Evolutionary conservation across 305 asterid genomes (phyloP), one percentile per base, ranked within the genome.

Genomic region (Fraxinus angustifolia): DNA sequence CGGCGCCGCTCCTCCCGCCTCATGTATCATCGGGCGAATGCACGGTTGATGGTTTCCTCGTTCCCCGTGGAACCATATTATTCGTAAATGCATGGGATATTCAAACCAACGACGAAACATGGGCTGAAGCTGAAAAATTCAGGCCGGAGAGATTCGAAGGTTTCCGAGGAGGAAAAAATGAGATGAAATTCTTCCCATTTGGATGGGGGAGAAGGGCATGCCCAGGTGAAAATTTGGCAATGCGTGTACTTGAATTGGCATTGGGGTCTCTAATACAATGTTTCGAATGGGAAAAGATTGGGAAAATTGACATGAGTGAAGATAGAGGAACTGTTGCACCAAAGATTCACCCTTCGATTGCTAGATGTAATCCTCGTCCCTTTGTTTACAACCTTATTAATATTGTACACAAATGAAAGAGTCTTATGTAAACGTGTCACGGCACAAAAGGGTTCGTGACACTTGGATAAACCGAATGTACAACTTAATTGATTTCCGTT

Each of bases 141-240:
- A 34, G 28, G 79, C 92, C 91, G 0, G 88, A 84, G 78, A 88
- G 92, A 56, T 88, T 89, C 31, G 84, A 80, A 77, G 70, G 56
- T 3, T 82, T 10, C 3, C 77, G 21, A 1, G 83, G 86, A 8
- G 84, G 19, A 17, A 84, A 56, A 73, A 83, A 56, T 56, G 90
- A 86, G 6, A 87, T 88, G 12, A 84, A 88, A 50, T 82, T 83
- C 65, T 40, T 90, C 80, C 93, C 93, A 3, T 92, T 92, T n/a
- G 93, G 95, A 16, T 72, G 88, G 72, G 97, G 95, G 8, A 84
- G 95, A 31, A 86, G 95, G 85, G 88, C 89, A 4, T 92, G 95
- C 67, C 97, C 95, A 4, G 93, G 93, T 0, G 93, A 90, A 48
- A 87, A 83, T 3, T 62, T 91, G 82, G 93, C 93, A 0, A 79